Evolutionary conservation across 192 early-diverging fungal genomes (phyloP), one percentile per base, ranked within the genome.

Genomic region (Cladochytrium replicatum): DNA sequence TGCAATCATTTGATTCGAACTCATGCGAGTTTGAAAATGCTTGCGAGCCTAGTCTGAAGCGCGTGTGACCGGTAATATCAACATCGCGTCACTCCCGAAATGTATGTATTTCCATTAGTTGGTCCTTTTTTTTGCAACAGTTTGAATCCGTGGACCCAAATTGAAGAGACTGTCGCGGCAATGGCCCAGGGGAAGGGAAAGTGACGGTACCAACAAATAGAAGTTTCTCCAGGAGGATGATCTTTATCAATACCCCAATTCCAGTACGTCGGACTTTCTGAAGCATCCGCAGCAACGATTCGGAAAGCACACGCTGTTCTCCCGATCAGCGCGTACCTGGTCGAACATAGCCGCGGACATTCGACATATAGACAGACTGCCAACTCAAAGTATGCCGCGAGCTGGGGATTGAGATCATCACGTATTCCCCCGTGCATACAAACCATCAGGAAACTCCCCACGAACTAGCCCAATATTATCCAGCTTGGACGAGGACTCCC

Each of bases 101-200:
- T 62, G 50, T 64, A 50, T 44, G 58, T 62, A 28, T 42, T 38
- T n/a, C 68, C 11, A 54, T 57, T 6, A 68, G 46, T 1, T n/a
- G n/a, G n/a, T n/a, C n/a, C n/a, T n/a, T n/a, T n/a, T n/a, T n/a
- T n/a, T n/a, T n/a, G n/a, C n/a, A n/a, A n/a, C n/a, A n/a, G n/a
- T n/a, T n/a, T n/a, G n/a, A n/a, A n/a, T n/a, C n/a, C n/a, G n/a
- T 56, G 61, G 13, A 72, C 58, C 3, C 74, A 75, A 0, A 78
- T 83, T 54, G 77, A 80, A 50, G 75, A 78, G 6, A 85, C 80
- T 4, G 68, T 83, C 6, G 37, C 29, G 0, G 74, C 75, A 9
- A 71, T 85, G 69, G 77, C 77, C 27, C 68, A 74, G 29, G 80
- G 53, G 71, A 80, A 51, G 83, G 83, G 46, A 83, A 80, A 50